Evolutionary conservation across 345 rosid species (phyloP).

Genomic region (Garcia nutans): DNA sequence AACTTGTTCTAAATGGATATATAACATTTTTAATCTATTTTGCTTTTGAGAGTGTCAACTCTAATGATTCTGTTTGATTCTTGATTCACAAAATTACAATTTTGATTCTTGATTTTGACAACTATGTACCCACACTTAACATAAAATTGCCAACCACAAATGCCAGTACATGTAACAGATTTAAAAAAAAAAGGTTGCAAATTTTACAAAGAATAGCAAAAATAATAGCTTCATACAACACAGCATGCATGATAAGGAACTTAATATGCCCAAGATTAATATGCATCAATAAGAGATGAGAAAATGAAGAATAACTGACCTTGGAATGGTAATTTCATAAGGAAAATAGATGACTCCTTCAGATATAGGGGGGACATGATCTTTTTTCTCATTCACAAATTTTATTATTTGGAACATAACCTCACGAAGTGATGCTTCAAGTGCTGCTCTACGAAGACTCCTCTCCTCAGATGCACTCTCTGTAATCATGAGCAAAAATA

Average conservation of each 20-base stretch:
- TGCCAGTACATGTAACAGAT: background rate
- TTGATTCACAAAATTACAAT: too few species aligned
- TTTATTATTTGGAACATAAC: conserved; percentile 87
- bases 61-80: too few species aligned
- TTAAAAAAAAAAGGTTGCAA: background rate
- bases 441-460: conserved; percentile 59
- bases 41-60: too few species aligned
- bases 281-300: background rate
- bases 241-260: background rate
- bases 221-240: background rate
- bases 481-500: conserved; percentile 23
- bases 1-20: too few species aligned
- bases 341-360: conserved; percentile 80
- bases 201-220: background rate
- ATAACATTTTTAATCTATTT: too few species aligned
- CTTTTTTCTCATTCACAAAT: conserved; percentile 92
- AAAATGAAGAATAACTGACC: conserved; percentile 48
- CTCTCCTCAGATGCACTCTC: conserved; percentile 62
- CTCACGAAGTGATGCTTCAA: conserved; percentile 77
- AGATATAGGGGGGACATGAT: conserved; percentile 83
- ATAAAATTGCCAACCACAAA: background rate
- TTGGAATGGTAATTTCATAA: conserved; percentile 75
- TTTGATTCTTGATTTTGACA: too few species aligned
- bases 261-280: background rate
- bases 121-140: background rate